Conservation (phyloP, 2,329 filamentous ascomycete genomes). For the Hypoxylon sp. region DNA sequence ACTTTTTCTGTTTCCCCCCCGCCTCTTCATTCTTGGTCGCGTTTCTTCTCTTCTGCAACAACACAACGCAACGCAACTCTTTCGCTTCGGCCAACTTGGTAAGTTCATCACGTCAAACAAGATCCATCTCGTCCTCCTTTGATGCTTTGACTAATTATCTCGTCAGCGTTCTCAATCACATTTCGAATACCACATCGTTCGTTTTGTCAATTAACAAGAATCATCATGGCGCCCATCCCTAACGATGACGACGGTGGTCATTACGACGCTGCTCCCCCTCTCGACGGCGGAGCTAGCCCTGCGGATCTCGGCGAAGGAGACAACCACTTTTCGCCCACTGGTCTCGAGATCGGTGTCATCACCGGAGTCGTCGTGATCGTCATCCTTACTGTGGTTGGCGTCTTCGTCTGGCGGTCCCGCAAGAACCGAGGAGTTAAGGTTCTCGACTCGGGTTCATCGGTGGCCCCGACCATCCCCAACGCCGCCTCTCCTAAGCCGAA, state of each 20-base stretch:
- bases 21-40: slow-evolving; percentile 1
- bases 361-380: slow-evolving; percentile 39
- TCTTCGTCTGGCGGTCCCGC: slow-evolving; percentile 45
- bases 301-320: slow-evolving; percentile 29
- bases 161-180: slow-evolving; percentile 30
- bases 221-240: slow-evolving; percentile 30
- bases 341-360: slow-evolving; percentile 44
- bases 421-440: slow-evolving; percentile 33
- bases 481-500: neutral
- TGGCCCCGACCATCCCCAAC: neutral
- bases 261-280: slow-evolving; percentile 40
- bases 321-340: slow-evolving; percentile 28
- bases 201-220: too few species aligned
- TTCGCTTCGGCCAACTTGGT: too few species aligned
- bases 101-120: slow-evolving; percentile 29
- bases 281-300: slow-evolving; percentile 40
- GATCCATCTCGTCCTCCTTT: slow-evolving; percentile 15
- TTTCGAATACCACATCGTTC: slow-evolving; percentile 2
- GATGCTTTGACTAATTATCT: slow-evolving; percentile 30
- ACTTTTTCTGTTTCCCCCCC: slow-evolving; percentile 6
- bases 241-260: slow-evolving; percentile 25
- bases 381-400: slow-evolving; percentile 35
- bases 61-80: too few species aligned
- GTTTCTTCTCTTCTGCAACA: too few species aligned
- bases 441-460: slow-evolving; percentile 9